Evolutionary conservation across 805 yeast genomes (phyloP), one percentile per base, ranked within the genome.

Genomic region (Cyberlindnera sargentensis): DNA sequence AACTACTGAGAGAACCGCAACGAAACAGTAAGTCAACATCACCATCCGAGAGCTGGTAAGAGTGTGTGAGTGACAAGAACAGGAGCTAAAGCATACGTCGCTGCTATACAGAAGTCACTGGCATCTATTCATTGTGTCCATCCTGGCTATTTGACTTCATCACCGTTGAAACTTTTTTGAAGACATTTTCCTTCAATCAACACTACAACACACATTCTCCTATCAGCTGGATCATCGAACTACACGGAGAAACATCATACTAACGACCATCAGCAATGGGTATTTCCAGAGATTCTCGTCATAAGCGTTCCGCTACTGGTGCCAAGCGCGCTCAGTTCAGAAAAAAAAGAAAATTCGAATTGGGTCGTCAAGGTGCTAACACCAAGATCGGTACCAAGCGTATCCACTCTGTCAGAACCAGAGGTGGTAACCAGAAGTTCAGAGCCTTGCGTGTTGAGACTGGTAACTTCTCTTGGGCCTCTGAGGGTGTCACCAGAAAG

Each of bases 241-340:
- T 15, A 15, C 20, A 15, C 20, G 20, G 20, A 15, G 20, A 15
- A 15, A 2, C 20, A 15, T 15, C 30, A 36, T 51, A 51, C 51
- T 48, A 53, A 50, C 49, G 39, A 38, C 34, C 11, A 32, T 24
- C 34, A 42, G 50, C 45, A 73, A 91, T 91, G 99, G 98, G 99
- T 90, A 91, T 91, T 85, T 89, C 98, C 76, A 91, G 99, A 82
- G 98, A 93, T 82, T 91, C 99, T 75, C 96, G 97, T 80, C 99
- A 93, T 90, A 91, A 91, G 87, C 95, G 99, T 78, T 77, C 97
- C 67, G 95, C 95, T 75, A 90, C 99, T 70, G 99, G 99, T 85
- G 99, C 99, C 73, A 90, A 89, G 78, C 89, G 97, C 78, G 98
- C 98, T 75, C 95, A 89, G 77, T 87, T 83, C 95, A 91, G 98